phyloP scores from a whole-genome alignment of 345 rosid genomes.

The Murraya koenigii region DNA sequence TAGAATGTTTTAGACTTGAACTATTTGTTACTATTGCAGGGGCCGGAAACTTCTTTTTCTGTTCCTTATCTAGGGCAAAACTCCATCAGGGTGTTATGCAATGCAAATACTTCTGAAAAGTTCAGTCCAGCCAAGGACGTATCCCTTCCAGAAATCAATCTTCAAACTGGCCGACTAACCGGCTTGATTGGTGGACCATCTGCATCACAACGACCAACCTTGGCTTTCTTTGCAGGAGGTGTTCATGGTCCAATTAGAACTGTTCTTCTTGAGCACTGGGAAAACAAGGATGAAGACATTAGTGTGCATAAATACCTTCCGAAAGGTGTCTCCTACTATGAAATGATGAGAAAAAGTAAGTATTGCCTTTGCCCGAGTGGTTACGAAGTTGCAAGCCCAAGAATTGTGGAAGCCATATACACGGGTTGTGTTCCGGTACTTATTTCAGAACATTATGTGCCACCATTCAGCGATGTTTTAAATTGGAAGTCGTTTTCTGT shows the following conservation, averaged over 20 bases:
- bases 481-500: conserved; percentile 82
- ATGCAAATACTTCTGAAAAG: conserved; percentile 85
- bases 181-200: conserved; percentile 80
- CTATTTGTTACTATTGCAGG: conserved; percentile 25
- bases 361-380: conserved; percentile 94
- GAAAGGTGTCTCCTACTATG: conserved; percentile 58
- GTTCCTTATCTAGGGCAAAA: conserved; percentile 50
- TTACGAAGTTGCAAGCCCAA: conserved; percentile 88
- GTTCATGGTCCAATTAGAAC: conserved; percentile 95
- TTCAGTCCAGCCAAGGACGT: conserved; percentile 78
- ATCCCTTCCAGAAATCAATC: conserved; percentile 83
- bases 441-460: conserved; percentile 77
- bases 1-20: background rate
- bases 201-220: conserved; percentile 63
- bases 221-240: conserved; percentile 94
- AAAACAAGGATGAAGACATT: conserved; percentile 64
- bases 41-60: conserved; percentile 64
- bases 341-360: conserved; percentile 74
- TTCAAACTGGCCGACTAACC: conserved; percentile 46
- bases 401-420: conserved; percentile 85
- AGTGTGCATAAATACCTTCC: conserved; percentile 72
- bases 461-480: conserved; percentile 82
- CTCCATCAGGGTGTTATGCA: conserved; percentile 79
- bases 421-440: conserved; percentile 83
- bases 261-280: conserved; percentile 82